phyloP scores from a whole-genome alignment of 2,329 filamentous ascomycete genomes.

The Hypoxylon sp. region DNA sequence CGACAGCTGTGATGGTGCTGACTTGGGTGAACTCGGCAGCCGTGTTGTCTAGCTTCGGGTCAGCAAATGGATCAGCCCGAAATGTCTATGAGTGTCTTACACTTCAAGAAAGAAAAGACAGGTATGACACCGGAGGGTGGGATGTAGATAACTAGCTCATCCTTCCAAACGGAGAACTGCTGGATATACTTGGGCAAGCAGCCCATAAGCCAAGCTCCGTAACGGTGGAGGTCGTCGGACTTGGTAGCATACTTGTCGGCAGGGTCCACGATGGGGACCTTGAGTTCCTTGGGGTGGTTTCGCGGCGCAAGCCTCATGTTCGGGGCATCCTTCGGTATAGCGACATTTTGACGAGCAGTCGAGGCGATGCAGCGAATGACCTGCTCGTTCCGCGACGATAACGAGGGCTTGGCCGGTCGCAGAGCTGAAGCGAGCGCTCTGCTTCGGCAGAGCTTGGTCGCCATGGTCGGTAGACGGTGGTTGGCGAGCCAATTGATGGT shows the following conservation, averaged over 20 bases:
- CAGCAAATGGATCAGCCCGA: conserved; percentile 16
- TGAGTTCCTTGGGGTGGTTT: conserved; percentile 73
- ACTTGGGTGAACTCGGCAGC: conserved; percentile 96
- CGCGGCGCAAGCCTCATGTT: conserved; percentile 78
- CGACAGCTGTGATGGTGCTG: conserved; percentile 91
- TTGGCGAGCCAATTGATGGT: conserved; percentile 63
- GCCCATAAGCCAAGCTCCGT: conserved; percentile 96
- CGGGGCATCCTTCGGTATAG: conserved; percentile 71
- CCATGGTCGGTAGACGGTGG: conserved; percentile 64
- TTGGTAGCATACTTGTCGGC: conserved; percentile 93
- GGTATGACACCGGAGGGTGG: conserved; percentile 89
- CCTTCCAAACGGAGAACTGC: conserved; percentile 99
- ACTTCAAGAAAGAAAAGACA: conserved; percentile 93
- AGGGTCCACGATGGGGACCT: conserved; percentile 87
- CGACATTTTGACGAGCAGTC: conserved; percentile 65
- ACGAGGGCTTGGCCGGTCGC: conserved; percentile 64
- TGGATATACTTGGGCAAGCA: conserved; percentile 98
- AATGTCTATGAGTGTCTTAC: conserved; percentile 57
- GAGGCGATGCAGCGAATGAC: conserved; percentile 66
- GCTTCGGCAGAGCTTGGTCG: conserved; percentile 71
- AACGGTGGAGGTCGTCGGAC: conserved; percentile 89
- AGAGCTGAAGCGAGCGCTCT: conserved; percentile 70
- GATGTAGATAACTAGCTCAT: conserved; percentile 96
- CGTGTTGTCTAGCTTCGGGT: conserved; percentile 80
- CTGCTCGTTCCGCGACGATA: conserved; percentile 59